Evolutionary conservation across 2,329 filamentous ascomycete genomes (phyloP).

Genomic region (Ascochyta clinopodiicola): DNA sequence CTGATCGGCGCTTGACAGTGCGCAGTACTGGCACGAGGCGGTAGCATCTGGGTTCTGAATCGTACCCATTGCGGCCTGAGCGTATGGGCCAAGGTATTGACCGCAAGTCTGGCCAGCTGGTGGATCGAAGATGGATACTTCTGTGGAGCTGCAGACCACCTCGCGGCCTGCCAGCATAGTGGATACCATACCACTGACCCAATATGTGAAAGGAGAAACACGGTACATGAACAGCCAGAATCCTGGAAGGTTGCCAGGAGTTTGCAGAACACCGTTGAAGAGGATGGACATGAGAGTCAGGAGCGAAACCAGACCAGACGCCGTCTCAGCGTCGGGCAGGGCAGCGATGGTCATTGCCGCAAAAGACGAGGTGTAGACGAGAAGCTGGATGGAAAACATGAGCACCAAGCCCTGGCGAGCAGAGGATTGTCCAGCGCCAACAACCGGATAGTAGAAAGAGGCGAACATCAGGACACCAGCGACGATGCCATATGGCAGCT

Average conservation of each 20-base stretch:
- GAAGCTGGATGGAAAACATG: conserved; percentile 68
- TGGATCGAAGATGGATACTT: conserved; percentile 53
- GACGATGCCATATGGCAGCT: conserved; percentile 71
- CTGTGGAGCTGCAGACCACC: conserved; percentile 56
- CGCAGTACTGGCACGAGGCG: conserved; percentile 58
- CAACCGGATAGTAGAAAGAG: conserved; percentile 69
- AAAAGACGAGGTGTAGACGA: conserved; percentile 75
- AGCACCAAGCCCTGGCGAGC: conserved; percentile 65
- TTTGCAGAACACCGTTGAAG: conserved; percentile 65
- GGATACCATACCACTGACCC: conserved; percentile 52
- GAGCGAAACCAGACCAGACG: conserved; percentile 65
- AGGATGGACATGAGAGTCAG: conserved; percentile 61
- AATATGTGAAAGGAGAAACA: conserved; percentile 71
- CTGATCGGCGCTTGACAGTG: conserved; percentile 53
- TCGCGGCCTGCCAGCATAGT: conserved; percentile 53
- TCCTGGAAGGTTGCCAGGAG: conserved; percentile 64
- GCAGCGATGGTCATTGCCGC: conserved; percentile 76
- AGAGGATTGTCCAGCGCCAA: conserved; percentile 49
- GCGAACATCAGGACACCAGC: conserved; percentile 68
- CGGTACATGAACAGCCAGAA: conserved; percentile 85
- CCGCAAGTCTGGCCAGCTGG: conserved; percentile 51
- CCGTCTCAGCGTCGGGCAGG: conserved; percentile 72
- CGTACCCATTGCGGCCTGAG: conserved; percentile 46
- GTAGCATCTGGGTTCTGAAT: conserved; percentile 55
- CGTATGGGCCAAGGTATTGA: conserved; percentile 54